Base-by-base conservation (phyloP, 768 basidiomycete genomes). In the Lentinula raphanica region DNA sequence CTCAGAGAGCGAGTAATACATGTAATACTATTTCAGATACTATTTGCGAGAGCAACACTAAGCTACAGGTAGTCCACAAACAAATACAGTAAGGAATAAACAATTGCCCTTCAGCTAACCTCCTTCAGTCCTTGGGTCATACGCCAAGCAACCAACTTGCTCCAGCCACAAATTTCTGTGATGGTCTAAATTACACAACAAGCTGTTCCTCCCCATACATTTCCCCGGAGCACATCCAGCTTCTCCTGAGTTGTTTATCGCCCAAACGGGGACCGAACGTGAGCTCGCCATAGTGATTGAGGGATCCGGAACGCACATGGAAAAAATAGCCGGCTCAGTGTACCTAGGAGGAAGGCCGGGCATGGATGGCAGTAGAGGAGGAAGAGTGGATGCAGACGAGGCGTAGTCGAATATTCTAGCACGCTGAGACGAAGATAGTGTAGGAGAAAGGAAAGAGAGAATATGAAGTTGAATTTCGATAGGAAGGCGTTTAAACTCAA, bases 401-500 rank as follows among this genome's bases (percentile, higher is more conserved):
- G 85, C 85, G 58, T 79, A 87, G 29, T 64, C 67, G 60, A 75
- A 78, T 31, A 88, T 76, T 7, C 78, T 78, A 61, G 79, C 71
- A 21, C 79, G 78, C 63, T 88, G 87, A 1, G 71, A 68, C 19
- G 76, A 65, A 17, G 86, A 86, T 50, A 88, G 76, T 0, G 68
- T 72, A 15, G 85, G 85, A 3, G 84, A 80, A 21, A 86, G 68
- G 63, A 80, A 79, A 12, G 82, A 79, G 32, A 88, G 74, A 36
- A 85, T 79, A 65, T 83, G 66, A 11, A 82, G 76, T 56, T 81
- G 79, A 6, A 88, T 69, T 66, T 88, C 87, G 8, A 67, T 68
- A 2, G 87, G 87, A 12, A 88, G 68, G n/a, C 60, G 35, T 19
- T n/a, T 49, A 25, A 48, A 49, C 4, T 32, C 7, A 45, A 49